Percentiles rank a stretch among this genome's conserved stretches.
These are phyloP conservation scores for Flaveria floridana DNA, from an alignment of 140 eudicot species.

Conservation along the genomic window DNA sequence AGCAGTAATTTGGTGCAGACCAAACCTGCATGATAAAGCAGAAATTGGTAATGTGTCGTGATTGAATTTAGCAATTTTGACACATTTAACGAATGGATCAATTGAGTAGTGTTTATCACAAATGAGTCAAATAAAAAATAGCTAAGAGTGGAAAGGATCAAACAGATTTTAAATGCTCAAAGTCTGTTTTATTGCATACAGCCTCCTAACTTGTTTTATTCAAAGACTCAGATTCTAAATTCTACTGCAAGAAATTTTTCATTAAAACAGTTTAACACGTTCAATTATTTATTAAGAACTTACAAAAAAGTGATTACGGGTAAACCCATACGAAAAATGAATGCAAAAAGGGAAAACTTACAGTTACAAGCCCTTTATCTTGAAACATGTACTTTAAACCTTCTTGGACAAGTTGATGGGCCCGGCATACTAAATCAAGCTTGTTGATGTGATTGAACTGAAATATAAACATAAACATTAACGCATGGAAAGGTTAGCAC, in stretches of 20 bases:
- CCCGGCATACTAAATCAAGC: constrained; percentile 96
- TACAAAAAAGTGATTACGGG: neutral
- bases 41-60: neutral
- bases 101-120: neutral
- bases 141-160: neutral
- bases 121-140: neutral
- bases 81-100: neutral
- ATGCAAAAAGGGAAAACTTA: constrained; percentile 43
- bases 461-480: constrained; percentile 17
- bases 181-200: neutral
- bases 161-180: neutral
- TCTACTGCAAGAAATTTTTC: neutral
- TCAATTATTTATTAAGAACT: neutral
- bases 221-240: neutral
- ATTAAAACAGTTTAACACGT: neutral
- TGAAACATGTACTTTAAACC: constrained; percentile 98
- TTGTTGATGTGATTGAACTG: constrained; percentile 96
- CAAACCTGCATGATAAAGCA: constrained; percentile 65
- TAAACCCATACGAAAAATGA: neutral
- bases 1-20: constrained; percentile 99
- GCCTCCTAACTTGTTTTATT: neutral
- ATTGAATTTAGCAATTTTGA: neutral
- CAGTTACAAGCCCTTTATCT: constrained; percentile 97
- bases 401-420: constrained; percentile 99
- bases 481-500: neutral